These are phyloP conservation scores for Knoxia roxburghii DNA, from an alignment of 257 asterid genomes.

Conservation along the genomic window DNA sequence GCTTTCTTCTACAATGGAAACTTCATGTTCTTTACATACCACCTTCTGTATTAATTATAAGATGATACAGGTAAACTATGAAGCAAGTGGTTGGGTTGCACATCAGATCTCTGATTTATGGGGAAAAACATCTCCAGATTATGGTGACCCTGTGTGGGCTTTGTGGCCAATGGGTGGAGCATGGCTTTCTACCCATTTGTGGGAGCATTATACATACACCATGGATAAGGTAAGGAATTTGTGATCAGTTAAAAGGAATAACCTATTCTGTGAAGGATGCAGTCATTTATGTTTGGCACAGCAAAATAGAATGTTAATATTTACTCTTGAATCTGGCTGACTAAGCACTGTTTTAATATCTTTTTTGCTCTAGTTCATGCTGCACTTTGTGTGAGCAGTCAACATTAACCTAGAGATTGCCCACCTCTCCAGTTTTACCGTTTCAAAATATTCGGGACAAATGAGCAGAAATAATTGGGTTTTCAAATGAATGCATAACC, in stretches of 20 bases:
- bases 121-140: conserved; percentile 75
- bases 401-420: not conserved
- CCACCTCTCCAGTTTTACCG: too few species aligned
- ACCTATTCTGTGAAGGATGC: conserved; percentile 2
- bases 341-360: not conserved
- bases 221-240: conserved; percentile 52
- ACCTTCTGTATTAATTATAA: conserved; percentile 55
- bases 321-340: not conserved
- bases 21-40: conserved; percentile 19
- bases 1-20: not conserved
- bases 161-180: conserved; percentile 90
- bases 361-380: not conserved
- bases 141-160: conserved; percentile 61
- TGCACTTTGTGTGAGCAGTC: not conserved
- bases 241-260: not conserved
- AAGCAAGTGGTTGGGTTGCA: conserved; percentile 75
- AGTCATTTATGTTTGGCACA: not conserved
- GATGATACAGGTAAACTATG: conserved; percentile 73
- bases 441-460: too few species aligned
- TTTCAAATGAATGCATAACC: not conserved
- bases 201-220: conserved; percentile 76
- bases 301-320: not conserved
- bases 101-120: conserved; percentile 79
- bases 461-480: too few species aligned
- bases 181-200: conserved; percentile 77